Evolutionary conservation across 495 filamentous ascomycete species (phyloP), one percentile per base, ranked within the genome.

Genomic region (Staphylotrichum longicolle): DNA sequence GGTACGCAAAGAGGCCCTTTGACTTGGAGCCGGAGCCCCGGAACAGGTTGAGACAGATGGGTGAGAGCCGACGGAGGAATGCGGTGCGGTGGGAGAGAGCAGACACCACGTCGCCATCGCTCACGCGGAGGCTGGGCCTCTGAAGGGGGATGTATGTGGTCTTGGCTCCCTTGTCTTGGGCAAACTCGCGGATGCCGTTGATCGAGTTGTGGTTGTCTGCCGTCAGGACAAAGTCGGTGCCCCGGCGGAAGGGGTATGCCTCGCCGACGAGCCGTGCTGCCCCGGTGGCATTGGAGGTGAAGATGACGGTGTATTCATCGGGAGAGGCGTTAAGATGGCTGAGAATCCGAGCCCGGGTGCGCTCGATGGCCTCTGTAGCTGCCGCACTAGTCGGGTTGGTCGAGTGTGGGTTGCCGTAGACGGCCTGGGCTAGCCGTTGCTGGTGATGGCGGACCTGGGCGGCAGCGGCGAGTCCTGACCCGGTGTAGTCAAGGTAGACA

Each of bases 361-460:
- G 57, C 7, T 85, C 76, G 5, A 86, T 69, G 10, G 74, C 68
- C 11, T 69, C 61, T 6, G 81, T 82, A 7, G 82, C 70, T 0
- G 76, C 66, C 45, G 72, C 71, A 11, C 78, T 79, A 5, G 85
- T 80, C 0, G 81, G 71, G 32, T 80, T 84, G 12, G 71, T 64
- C 0, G 83, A 85, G 63, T 88, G 85, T 7, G 85, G 85, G 64
- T 88, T 88, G 30, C 84, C 83, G 44, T 76, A 80, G 6, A 88
- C 66, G 37, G 73, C 76, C 3, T 27, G 45, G 9, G 65, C 35
- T 0, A 75, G 60, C 5, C 73, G 71, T 27, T 48, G 51, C 9
- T 63, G 46, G 39, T 71, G 70, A 6, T 69, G 66, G n/a, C 27
- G 41, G 37, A 66, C 57, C 60, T 75, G 73, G 5, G 62, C 27